Base-by-base conservation (phyloP, 176 grass and related monocot genomes). In the Musa beccarii region DNA sequence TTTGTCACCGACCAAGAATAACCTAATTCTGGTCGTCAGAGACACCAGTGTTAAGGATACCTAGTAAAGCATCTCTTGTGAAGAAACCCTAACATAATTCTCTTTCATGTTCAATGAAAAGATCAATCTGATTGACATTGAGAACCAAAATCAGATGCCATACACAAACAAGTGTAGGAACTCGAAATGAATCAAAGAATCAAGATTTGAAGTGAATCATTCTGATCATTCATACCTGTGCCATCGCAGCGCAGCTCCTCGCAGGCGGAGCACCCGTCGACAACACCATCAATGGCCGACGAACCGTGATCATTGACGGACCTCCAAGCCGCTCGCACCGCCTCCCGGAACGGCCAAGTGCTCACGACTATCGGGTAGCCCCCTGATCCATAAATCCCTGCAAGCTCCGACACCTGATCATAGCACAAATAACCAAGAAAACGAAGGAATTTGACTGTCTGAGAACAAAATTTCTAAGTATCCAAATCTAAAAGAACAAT, bases 241-340 rank as follows among this genome's bases (percentile, higher is more conserved):
- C 94, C 94, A 26, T 93, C 94, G 15, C 94, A 93, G 77, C 93
- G 88, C 61, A 97, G 78, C 73, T 78, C 82, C 82, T 97, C 93
- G 77, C 93, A 97, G 16, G 88, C 84, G 63, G 88, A 89, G 78
- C 88, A 98, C 17, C 90, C 90, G 0, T 81, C 86, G n/a, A 93
- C 82, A 52, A 98, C 86, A 29, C 86, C 90, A 19, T 93, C 88
- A 59, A 91, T 76, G 9, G 90, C 90, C 53, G 84, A 91, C 8
- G 77, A 84, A 55, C 57, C 82, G 81, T 34, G 51, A 17, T 85
- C 78, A 52, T 71, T 52, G n/a, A 67, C 68, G 2, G 82, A 82
- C 1, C 75, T 78, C 94, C 90, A 93, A 9, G 90, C 86, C 2
- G 84, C 88, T 74, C 82, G 80, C 53, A 89, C 88, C 3, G 86